Evolutionary conservation across 2,329 filamentous ascomycete species (phyloP), one percentile per base, ranked within the genome.

Genomic region (Didymella exigua): DNA sequence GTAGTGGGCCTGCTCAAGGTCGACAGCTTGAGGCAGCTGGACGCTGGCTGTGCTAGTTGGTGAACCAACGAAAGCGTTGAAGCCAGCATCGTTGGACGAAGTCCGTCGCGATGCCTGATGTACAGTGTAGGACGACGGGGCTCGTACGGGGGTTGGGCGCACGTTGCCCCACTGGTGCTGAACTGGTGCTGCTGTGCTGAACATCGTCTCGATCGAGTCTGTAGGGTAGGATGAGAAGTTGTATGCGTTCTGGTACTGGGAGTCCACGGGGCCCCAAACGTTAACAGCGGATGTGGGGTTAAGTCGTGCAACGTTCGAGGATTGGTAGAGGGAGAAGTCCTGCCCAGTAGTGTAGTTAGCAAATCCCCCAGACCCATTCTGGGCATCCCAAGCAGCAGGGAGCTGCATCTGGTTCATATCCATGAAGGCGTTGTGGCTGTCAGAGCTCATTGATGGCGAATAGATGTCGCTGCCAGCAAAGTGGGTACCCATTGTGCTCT

Each of bases 301-400:
- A 51, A 65, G 70, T 41, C 62, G 56, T n/a, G 61, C 51, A 37
- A 60, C 54, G 58, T 54, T 69, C n/a, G 67, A 57, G 19, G 61
- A 61, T 6, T 70, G 53, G 55, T 66, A 72, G 8, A 68, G 68
- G 21, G 65, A 54, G 36, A 63, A 73, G 30, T 72, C 70, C 71
- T 76, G 74, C 60, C 65, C 71, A 60, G 70, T 57, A 61, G 71
- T 62, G 63, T 67, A 69, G 66, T 76, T 76, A 75, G 72, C 66
- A 70, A 68, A 75, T 33, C 64, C 60, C 60, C 70, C 67, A 33
- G 65, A 50, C 59, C 63, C 64, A 18, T 71, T 68, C 60, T 69
- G 67, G 46, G 65, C 41, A 21, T 75, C 72, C 62, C 68, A 66
- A 45, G 70, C 53, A 61, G 63, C 70, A 43, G 72, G 62, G 40